Base-by-base conservation (phyloP, 345 rosid species). In the Citrus maxima region DNA sequence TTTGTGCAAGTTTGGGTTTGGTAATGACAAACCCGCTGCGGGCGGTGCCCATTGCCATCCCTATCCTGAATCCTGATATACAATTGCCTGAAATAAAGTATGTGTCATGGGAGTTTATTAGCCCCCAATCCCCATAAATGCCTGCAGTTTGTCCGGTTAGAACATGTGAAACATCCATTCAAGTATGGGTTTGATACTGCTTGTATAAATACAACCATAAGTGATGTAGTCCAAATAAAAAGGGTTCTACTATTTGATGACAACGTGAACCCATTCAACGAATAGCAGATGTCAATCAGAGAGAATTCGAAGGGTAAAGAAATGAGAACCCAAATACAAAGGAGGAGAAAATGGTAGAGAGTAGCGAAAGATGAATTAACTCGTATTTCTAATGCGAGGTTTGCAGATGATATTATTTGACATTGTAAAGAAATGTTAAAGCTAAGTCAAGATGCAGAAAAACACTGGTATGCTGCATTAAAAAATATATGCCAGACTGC, bases 81-180 rank as follows among this genome's bases (percentile, higher is more conserved):
- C 28, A 28, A 46, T 38, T 42, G 18, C 61, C 59, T 1, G 5
- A 42, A 42, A 10, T 10, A 51, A 46, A 49, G 19, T 24, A n/a
- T 34, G 13, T 22, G 22, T 62, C 54, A 65, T 24, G 6, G 51
- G 72, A 51, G 14, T 46, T 13, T 28, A 42, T 27, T 46, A 35
- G 6, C 34, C 14, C 14, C 28, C 78, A 35, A 3, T 56, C 14
- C 14, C 28, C 78, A 27, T 2, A 32, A 32, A 64, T 21, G 59
- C 58, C 77, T 42, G 69, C 69, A 40, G 40, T 74, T 60, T 74
- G 78, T 62, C 63, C 27, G 5, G 60, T 62, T 28, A 10, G 62
- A 35, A 35, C 37, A 35, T 35, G 37, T 35, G 34, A 75, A 75
- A 51, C 59, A 64, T 64, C 78, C 61, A 46, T 25, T 25, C 38